Evolutionary conservation across 176 grass and related monocot species (phyloP).

Genomic region (Alopecurus myosuroides): DNA sequence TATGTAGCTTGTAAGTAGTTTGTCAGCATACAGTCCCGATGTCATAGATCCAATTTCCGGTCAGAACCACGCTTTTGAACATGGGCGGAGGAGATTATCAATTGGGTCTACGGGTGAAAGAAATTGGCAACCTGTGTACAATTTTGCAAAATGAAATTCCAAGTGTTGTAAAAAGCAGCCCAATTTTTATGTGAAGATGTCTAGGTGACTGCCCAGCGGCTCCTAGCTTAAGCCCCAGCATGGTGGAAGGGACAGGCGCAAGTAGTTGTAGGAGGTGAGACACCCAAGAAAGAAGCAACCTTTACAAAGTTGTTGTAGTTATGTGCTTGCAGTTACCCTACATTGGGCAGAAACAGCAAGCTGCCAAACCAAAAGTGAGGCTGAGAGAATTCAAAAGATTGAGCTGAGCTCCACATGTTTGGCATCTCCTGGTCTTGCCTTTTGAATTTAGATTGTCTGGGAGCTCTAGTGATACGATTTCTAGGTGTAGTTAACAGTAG

Average conservation of each 20-base stretch:
- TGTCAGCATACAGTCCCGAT: not conserved
- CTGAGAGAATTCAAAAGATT: constrained; percentile 22
- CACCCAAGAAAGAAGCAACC: constrained; percentile 9
- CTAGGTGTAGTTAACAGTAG: not conserved
- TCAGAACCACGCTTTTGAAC: not conserved
- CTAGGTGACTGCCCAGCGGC: constrained; percentile 1
- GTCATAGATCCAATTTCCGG: not conserved
- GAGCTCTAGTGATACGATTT: not conserved
- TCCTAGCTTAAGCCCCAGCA: not conserved
- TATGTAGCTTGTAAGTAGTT: not conserved
- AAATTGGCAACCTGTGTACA: not conserved
- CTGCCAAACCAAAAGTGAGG: constrained; percentile 10
- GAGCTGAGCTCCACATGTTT: constrained; percentile 11
- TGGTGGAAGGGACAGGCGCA: constrained; percentile 13
- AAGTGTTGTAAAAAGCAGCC: not conserved
- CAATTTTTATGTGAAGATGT: not conserved
- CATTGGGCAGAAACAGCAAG: constrained; percentile 23
- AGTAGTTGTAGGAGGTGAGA: constrained; percentile 10
- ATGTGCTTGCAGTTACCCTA: constrained; percentile 36
- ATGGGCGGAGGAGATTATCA: not conserved
- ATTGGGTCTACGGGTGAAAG: not conserved
- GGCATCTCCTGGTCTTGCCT: not conserved
- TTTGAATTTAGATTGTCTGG: not conserved
- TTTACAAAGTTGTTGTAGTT: constrained; percentile 21
- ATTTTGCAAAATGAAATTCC: not conserved